These are phyloP conservation scores for Malus asiatica DNA, from an alignment of 306 rosid genomes.

Conservation along the genomic window DNA sequence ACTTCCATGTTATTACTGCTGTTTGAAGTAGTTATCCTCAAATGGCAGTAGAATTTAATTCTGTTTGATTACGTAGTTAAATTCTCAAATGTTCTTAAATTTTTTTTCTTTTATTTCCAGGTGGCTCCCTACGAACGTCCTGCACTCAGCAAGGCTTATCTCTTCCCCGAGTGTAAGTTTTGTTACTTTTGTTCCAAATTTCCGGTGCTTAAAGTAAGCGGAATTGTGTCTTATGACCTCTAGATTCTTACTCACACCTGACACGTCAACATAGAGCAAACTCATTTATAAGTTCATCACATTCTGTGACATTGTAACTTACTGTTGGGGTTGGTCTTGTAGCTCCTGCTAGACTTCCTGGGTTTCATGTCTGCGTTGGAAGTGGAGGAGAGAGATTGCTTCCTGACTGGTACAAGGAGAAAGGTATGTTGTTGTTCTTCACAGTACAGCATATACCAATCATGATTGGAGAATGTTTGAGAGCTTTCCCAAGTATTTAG, in stretches of 20 bases:
- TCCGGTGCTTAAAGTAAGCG: neutral
- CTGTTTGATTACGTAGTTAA: neutral
- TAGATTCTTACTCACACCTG: neutral
- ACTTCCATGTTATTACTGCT: neutral
- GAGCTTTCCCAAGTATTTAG: constrained; percentile 1
- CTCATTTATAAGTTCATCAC: neutral
- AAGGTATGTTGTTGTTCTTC: constrained; percentile 41
- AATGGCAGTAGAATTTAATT: neutral
- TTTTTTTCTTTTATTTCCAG: constrained; percentile 24
- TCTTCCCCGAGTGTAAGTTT: constrained; percentile 86
- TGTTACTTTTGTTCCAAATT: neutral
- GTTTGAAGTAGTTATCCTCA: neutral
- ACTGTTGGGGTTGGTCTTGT: constrained; percentile 24
- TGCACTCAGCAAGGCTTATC: constrained; percentile 95
- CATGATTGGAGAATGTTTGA: neutral
- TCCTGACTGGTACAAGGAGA: constrained; percentile 82
- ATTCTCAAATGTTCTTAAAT: neutral
- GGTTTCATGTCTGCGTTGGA: constrained; percentile 87
- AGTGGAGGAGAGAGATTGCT: constrained; percentile 90
- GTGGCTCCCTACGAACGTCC: constrained; percentile 99
- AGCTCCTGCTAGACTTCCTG: constrained; percentile 99
- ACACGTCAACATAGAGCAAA: neutral
- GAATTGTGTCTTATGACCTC: neutral
- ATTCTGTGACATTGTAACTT: neutral
- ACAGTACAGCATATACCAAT: neutral